Conservation (phyloP, 371 early-diverging fungal genomes). For the Dichotomocladium elegans region DNA sequence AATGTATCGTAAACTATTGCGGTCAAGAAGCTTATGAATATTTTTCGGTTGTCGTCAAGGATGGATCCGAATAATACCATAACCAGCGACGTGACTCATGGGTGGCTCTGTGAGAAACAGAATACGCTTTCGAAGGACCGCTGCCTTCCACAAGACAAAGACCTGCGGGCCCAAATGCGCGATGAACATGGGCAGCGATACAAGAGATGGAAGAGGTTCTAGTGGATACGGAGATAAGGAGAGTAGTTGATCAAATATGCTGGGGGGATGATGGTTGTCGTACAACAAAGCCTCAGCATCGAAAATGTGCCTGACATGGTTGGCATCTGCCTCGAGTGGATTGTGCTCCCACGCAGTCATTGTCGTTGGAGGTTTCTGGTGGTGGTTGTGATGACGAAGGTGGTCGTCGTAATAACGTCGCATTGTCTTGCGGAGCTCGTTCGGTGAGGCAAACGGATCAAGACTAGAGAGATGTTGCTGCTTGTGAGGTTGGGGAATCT, state of each 20-base stretch:
- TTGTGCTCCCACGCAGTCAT: too few species aligned
- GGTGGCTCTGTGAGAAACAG: constrained; percentile 48
- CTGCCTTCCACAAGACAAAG: constrained; percentile 59
- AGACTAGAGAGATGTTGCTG: background rate
- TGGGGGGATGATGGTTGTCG: background rate
- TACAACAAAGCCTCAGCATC: background rate
- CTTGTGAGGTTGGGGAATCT: background rate
- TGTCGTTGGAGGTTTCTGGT: too few species aligned
- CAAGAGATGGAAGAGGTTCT: background rate
- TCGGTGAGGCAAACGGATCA: background rate
- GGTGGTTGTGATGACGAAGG: too few species aligned
- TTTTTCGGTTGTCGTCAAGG: background rate
- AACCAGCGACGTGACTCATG: constrained; percentile 44
- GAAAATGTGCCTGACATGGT: too few species aligned
- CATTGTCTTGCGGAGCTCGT: background rate
- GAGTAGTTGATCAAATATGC: background rate
- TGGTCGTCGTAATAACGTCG: background rate
- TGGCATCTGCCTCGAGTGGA: too few species aligned
- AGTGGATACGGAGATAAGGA: background rate
- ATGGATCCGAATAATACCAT: constrained; percentile 27
- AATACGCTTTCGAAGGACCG: constrained; percentile 49
- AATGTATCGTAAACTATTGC: constrained; percentile 18
- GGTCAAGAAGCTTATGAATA: constrained; percentile 27
- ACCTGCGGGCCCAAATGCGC: constrained; percentile 46
- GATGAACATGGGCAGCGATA: constrained; percentile 34